phyloP scores from a whole-genome alignment of 2,329 filamentous ascomycete species.

The Fusarium secorum region DNA sequence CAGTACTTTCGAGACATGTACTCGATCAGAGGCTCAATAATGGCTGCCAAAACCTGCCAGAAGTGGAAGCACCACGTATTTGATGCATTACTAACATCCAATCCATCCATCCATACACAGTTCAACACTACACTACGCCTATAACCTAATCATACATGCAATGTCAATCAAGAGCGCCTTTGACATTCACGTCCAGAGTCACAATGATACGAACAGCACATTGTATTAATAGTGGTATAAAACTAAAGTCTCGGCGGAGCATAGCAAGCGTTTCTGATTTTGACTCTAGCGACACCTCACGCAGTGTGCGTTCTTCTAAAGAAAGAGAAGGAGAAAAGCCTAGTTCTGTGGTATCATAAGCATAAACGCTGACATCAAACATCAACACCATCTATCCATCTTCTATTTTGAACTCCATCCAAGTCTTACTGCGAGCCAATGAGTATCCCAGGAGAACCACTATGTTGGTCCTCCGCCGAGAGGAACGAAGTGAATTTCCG shows the following conservation, averaged over 20 bases:
- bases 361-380: slow-evolving; percentile 39
- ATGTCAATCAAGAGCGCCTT: neutral
- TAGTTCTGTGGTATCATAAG: slow-evolving; percentile 37
- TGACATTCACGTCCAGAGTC: neutral
- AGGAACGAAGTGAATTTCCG: slow-evolving; percentile 24
- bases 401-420: slow-evolving; percentile 1
- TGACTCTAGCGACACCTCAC: slow-evolving; percentile 29
- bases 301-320: slow-evolving; percentile 21
- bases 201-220: slow-evolving; percentile 18
- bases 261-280: slow-evolving; percentile 34
- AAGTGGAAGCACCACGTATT: neutral
- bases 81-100: neutral
- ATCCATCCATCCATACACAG: neutral
- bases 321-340: slow-evolving; percentile 31
- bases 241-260: slow-evolving; percentile 35
- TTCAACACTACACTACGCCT: neutral
- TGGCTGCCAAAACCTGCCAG: neutral
- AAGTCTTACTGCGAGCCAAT: slow-evolving; percentile 23
- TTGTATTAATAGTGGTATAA: slow-evolving; percentile 34
- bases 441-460: slow-evolving; percentile 17
- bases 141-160: neutral
- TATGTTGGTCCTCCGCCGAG: slow-evolving; percentile 27
- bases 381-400: slow-evolving; percentile 33
- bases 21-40: neutral
- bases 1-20: slow-evolving; percentile 18